Conservation (phyloP, 495 filamentous ascomycete species). For the Tricharina praecox region DNA sequence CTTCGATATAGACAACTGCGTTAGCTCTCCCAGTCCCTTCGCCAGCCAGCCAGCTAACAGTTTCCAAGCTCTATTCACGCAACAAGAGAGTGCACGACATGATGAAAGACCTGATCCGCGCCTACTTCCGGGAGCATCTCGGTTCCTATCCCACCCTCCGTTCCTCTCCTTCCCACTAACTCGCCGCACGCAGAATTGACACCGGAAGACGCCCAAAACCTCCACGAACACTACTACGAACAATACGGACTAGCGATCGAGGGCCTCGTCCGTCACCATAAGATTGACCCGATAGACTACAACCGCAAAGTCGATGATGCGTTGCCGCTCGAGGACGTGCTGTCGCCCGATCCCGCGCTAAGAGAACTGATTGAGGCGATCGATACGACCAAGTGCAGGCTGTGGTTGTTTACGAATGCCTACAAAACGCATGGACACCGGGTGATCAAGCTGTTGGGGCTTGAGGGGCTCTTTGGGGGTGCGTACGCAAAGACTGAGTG, state of each 20-base stretch:
- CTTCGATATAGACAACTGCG: constrained; percentile 97
- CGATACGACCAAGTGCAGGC: constrained; percentile 51
- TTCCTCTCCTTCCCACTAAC: background rate
- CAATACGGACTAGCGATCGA: constrained; percentile 95
- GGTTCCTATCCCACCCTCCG: background rate
- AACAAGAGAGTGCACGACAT: constrained; percentile 31
- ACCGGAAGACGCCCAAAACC: constrained; percentile 53
- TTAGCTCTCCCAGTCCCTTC: constrained; percentile 29
- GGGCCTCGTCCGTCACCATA: constrained; percentile 80
- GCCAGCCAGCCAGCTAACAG: background rate
- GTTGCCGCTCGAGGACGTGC: constrained; percentile 66
- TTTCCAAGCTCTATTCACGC: constrained; percentile 38
- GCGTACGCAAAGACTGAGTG: too few relatives aligned
- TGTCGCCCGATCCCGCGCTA: constrained; percentile 58
- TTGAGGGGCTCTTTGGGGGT: constrained; percentile 66
- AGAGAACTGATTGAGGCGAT: constrained; percentile 62
- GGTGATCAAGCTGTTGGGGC: constrained; percentile 60
- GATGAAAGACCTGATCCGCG: constrained; percentile 41
- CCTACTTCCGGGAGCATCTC: constrained; percentile 18
- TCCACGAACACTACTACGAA: constrained; percentile 84
- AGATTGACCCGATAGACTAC: constrained; percentile 89
- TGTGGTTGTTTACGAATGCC: constrained; percentile 94
- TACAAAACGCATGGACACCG: constrained; percentile 73
- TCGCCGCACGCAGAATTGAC: constrained; percentile 30
- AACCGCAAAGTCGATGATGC: constrained; percentile 92